A percentile compares a stretch with the other conserved stretches of the same genome.
These are phyloP conservation scores for Botrytis hyacinthi DNA, from an alignment of 2,329 filamentous ascomycete genomes.

Conservation along the genomic window DNA sequence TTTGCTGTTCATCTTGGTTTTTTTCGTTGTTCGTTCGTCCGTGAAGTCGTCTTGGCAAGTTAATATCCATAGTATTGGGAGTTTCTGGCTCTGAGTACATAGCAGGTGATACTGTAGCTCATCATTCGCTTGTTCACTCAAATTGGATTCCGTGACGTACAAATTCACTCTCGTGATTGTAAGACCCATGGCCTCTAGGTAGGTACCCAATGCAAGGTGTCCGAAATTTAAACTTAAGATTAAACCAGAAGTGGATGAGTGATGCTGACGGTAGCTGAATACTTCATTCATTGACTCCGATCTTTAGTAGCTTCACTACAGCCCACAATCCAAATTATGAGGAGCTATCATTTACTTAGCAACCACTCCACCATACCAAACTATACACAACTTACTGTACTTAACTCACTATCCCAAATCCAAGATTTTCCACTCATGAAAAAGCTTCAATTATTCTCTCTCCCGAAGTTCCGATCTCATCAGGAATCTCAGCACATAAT, in stretches of 20 bases:
- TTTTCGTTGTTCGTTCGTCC: background rate
- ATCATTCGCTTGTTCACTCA: background rate
- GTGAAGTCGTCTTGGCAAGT: background rate
- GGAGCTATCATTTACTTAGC: background rate
- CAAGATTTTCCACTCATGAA: background rate
- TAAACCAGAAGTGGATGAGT: background rate
- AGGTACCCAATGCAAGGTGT: background rate
- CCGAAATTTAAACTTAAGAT: background rate
- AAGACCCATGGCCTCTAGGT: background rate
- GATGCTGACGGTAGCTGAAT: background rate
- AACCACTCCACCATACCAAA: background rate
- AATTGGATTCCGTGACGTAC: rapidly evolving
- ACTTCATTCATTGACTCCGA: background rate
- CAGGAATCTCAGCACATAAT: background rate
- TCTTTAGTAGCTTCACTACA: background rate
- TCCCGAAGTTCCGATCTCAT: background rate
- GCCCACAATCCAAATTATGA: background rate
- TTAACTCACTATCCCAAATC: no score
- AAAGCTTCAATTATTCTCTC: no score
- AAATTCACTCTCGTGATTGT: background rate
- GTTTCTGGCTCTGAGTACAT: background rate
- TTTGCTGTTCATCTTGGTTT: background rate
- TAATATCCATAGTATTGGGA: background rate
- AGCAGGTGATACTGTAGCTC: background rate
- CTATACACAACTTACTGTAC: background rate